These are phyloP conservation scores for Sanghuangporus baumii DNA, from an alignment of 1,284 basidiomycete species.

Conservation along the genomic window DNA sequence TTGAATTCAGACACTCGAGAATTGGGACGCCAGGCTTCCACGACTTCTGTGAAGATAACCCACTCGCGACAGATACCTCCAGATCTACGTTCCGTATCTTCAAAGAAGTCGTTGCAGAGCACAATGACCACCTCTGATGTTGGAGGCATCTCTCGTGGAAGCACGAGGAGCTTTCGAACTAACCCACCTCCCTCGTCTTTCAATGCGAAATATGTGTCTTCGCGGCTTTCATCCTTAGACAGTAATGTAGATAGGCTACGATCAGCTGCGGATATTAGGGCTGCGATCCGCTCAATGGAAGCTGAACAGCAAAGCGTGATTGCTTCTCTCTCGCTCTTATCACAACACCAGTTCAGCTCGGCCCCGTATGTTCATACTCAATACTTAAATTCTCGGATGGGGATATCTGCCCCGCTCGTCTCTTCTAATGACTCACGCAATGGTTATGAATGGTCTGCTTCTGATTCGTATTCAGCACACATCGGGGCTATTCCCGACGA, in stretches of 20 bases:
- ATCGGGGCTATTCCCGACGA: too few species aligned
- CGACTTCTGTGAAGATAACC: slow-evolving; percentile 39
- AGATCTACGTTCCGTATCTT: slow-evolving; percentile 12
- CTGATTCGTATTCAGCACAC: too few species aligned
- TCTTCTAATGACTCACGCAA: too few species aligned
- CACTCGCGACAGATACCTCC: neutral
- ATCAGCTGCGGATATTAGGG: slow-evolving; percentile 53
- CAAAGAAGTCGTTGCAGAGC: slow-evolving; percentile 3
- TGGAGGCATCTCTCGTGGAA: slow-evolving; percentile 3
- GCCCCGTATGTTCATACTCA: slow-evolving; percentile 17
- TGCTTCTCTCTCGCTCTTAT: slow-evolving; percentile 66
- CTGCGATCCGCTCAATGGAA: slow-evolving; percentile 61
- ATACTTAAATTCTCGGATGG: slow-evolving; percentile 28
- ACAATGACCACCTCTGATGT: neutral
- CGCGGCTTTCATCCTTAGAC: neutral
- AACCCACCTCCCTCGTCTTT: slow-evolving; percentile 15
- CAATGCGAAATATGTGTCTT: neutral
- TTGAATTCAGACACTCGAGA: slow-evolving; percentile 33
- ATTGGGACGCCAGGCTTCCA: slow-evolving; percentile 28
- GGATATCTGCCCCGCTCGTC: too few species aligned
- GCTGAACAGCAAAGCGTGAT: slow-evolving; percentile 60
- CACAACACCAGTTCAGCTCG: slow-evolving; percentile 34
- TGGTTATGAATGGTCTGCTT: too few species aligned
- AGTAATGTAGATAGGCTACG: slow-evolving; percentile 47
- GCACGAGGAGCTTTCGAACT: slow-evolving; percentile 2